Conservation (phyloP, 805 yeast species). For the Saturnispora sekii region DNA sequence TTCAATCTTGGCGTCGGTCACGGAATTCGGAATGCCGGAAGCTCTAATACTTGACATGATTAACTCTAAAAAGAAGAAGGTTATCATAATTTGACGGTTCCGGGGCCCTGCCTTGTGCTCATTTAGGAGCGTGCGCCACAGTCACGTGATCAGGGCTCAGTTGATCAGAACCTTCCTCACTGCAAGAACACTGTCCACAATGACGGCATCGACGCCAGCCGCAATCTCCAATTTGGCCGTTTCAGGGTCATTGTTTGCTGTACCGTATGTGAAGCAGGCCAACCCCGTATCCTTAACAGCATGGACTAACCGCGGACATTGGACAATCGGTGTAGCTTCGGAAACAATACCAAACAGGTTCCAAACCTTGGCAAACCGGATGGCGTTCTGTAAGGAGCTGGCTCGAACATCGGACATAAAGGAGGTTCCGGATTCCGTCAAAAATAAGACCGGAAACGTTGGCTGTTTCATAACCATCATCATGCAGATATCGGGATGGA, state of each 20-base stretch:
- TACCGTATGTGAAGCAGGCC: slow-evolving; percentile 90
- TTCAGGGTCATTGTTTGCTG: slow-evolving; percentile 73
- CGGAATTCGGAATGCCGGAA: slow-evolving; percentile 42
- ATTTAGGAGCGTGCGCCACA: too few species aligned
- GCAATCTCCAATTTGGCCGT: slow-evolving; percentile 77
- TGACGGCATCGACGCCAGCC: slow-evolving; percentile 98
- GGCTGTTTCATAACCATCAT: slow-evolving; percentile 87
- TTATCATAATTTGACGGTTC: too few species aligned
- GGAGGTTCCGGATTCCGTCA: slow-evolving; percentile 81
- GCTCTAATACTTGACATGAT: slow-evolving; percentile 38
- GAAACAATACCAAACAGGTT: slow-evolving; percentile 84
- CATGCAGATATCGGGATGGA: slow-evolving; percentile 89
- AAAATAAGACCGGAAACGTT: slow-evolving; percentile 77
- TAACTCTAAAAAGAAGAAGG: too few species aligned
- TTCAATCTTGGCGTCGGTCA: slow-evolving; percentile 40
- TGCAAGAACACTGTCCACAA: slow-evolving; percentile 88
- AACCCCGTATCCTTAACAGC: slow-evolving; percentile 88
- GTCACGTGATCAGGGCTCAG: background rate
- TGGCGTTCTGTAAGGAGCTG: slow-evolving; percentile 79
- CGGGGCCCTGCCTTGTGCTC: too few species aligned
- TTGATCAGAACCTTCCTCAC: slow-evolving; percentile 68
- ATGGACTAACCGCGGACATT: slow-evolving; percentile 79
- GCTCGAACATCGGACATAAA: slow-evolving; percentile 89
- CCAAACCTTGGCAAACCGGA: slow-evolving; percentile 86
- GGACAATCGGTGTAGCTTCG: slow-evolving; percentile 78